Evolutionary conservation across 2,329 filamentous ascomycete species (phyloP).

Genomic region (Biscogniauxia sp.): DNA sequence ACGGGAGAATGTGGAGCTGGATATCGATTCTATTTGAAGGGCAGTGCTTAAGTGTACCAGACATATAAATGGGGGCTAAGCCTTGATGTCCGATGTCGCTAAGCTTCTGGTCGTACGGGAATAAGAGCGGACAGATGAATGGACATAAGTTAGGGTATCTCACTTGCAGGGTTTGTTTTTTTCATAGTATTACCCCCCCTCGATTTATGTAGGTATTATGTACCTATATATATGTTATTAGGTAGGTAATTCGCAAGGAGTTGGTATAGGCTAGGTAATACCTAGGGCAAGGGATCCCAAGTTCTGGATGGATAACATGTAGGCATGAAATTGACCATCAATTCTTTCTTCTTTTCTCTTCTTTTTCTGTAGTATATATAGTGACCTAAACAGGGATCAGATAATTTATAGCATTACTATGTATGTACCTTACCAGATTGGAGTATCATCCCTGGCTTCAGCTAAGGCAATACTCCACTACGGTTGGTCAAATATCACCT

Average conservation of each 20-base stretch:
- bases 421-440: neutral
- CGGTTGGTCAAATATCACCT: neutral
- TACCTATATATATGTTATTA: neutral
- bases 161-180: neutral
- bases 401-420: neutral
- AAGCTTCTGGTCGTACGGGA: neutral
- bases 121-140: neutral
- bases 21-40: constrained; percentile 6
- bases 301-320: neutral
- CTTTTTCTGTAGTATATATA: too few species aligned
- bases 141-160: neutral
- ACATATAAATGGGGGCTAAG: too few species aligned
- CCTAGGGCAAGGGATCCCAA: neutral
- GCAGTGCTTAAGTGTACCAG: neutral
- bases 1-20: constrained; percentile 11
- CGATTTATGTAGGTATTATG: too few species aligned
- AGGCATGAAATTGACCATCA: neutral
- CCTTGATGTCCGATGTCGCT: neutral
- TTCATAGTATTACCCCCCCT: neutral
- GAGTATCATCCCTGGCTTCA: neutral
- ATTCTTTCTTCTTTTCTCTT: neutral
- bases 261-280: neutral
- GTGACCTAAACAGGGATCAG: neutral
- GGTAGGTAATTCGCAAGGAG: neutral
- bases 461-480: neutral